Base-by-base conservation (phyloP, 495 filamentous ascomycete genomes). In the Talaromyces trachyspermus region DNA sequence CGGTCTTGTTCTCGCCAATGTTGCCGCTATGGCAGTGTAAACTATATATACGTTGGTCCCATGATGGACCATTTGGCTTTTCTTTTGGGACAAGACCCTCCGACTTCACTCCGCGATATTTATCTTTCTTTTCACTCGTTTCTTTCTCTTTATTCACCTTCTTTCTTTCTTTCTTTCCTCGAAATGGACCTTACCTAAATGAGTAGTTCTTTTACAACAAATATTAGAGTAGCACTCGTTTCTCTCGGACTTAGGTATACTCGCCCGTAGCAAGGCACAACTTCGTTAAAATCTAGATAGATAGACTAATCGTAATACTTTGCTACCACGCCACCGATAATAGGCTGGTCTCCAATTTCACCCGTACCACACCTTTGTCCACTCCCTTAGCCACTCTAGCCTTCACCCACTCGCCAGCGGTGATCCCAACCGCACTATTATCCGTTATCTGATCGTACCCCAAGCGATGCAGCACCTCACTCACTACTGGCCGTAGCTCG, bases 371-470 rank as follows among this genome's bases (percentile, higher is more conserved):
- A 37, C 33, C 33, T 17, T 37, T 37, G 33, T 37, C 33, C 9
- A 37, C 33, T 37, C 45, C 50, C 49, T 48, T 58, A 2, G 53
- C 51, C 11, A 68, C 65, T 46, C 63, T 52, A 33, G 65, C 65
- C 37, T 68, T 68, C 32, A 68, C 64, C 65, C 65, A 68, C 42
- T 66, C 63, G 1, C 63, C 62, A 12, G 65, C 65, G 15, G 65
- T 66, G 20, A 69, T 65, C 0, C 63, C 63, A 32, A 67, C 54
- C 1, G 63, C 63, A 39, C 51, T 58, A 5, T 59, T 57, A 30
- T 68, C 60, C 2, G 55, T 58, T 23, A 49, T 56, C 18, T 58
- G 60, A 26, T 62, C 50, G 39, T 64, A 61, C 19, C 33, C 33
- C 33, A 37, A 37, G 33, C 33, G 33, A 37, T 37, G 9, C 33